Evolutionary conservation across 1,139 yeast species (phyloP).

Genomic region (Kodamaea sp.): DNA sequence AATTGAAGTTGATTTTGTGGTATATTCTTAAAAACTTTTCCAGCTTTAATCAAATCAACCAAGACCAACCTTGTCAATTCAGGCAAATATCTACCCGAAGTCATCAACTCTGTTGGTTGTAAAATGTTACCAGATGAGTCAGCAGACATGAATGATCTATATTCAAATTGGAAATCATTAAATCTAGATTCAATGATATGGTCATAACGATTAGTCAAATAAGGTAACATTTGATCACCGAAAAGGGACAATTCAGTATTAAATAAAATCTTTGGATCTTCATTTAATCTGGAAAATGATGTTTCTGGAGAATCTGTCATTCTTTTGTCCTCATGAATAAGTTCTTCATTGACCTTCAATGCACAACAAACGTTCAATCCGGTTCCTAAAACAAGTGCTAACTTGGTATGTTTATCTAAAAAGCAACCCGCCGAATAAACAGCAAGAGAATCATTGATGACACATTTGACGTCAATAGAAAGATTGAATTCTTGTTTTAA

Average conservation of each 20-base stretch:
- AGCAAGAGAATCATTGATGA: constrained; percentile 45
- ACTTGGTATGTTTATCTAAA: constrained; percentile 32
- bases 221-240: constrained; percentile 31
- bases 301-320: constrained; percentile 12
- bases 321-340: constrained; percentile 10
- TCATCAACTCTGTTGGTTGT: constrained; percentile 54
- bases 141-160: constrained; percentile 31
- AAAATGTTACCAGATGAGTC: constrained; percentile 34
- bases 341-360: constrained; percentile 18
- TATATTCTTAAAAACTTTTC: constrained; percentile 30
- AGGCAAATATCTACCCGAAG: constrained; percentile 55
- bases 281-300: not conserved
- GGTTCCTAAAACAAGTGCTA: constrained; percentile 47
- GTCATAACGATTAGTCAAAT: constrained; percentile 38
- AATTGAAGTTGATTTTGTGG: constrained; percentile 5
- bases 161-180: constrained; percentile 20
- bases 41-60: constrained; percentile 28
- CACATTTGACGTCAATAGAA: constrained; percentile 29
- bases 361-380: constrained; percentile 45
- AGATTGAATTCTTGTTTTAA: constrained; percentile 22
- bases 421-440: constrained; percentile 47
- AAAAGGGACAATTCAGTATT: constrained; percentile 43
- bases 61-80: constrained; percentile 47
- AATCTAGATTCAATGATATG: constrained; percentile 34
- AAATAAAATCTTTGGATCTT: constrained; percentile 21